These are phyloP conservation scores for Cladophialophora exuberans DNA, from an alignment of 2,329 filamentous ascomycete genomes.

Conservation along the genomic window DNA sequence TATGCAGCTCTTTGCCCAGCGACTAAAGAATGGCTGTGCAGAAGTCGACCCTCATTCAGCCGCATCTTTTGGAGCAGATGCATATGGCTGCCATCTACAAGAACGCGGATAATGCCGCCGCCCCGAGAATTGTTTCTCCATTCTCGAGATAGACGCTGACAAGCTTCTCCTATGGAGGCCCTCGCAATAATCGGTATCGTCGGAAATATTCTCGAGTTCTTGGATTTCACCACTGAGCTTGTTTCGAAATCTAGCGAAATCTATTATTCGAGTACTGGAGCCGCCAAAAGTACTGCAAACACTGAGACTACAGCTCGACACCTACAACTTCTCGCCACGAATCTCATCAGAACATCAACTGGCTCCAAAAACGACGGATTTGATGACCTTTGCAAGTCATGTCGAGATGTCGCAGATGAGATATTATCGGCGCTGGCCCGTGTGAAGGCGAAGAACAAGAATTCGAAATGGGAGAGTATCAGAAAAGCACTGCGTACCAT, in stretches of 20 bases:
- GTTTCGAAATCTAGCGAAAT: neutral
- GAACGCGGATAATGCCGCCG: too few species aligned
- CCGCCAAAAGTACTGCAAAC: neutral
- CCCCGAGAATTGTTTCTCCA: too few species aligned
- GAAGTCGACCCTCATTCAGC: too few species aligned
- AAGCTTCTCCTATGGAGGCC: neutral
- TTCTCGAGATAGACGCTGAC: neutral
- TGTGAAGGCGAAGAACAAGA: neutral
- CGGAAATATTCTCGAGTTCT: neutral
- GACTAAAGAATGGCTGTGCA: too few species aligned
- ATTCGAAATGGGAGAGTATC: neutral
- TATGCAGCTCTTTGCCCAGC: neutral
- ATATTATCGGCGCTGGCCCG: neutral
- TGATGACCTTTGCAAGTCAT: neutral
- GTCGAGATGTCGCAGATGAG: neutral
- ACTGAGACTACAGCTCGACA: neutral
- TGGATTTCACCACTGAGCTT: neutral
- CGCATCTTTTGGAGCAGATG: neutral
- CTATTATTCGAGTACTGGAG: neutral
- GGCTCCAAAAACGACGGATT: neutral
- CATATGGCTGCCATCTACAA: too few species aligned
- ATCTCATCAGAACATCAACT: neutral
- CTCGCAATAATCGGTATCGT: neutral
- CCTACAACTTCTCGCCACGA: neutral
- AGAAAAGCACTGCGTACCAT: neutral